Conservation (phyloP, 2,329 filamentous ascomycete genomes). For the Ophiognomonia clavigignenti-juglandacearum region DNA sequence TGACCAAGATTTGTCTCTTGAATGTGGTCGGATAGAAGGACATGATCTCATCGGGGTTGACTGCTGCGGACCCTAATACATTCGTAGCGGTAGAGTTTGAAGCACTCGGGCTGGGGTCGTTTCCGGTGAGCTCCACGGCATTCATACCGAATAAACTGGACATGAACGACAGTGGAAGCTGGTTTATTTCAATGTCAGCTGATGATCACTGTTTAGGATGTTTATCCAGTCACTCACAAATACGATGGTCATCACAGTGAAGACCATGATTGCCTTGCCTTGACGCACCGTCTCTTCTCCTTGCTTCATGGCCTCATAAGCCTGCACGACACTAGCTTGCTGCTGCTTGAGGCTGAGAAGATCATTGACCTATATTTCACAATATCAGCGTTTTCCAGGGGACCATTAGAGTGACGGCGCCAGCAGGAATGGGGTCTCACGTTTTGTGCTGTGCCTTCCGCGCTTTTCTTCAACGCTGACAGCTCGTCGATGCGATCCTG, state of each 20-base stretch:
- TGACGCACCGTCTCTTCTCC: slow-evolving; percentile 35
- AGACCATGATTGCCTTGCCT: slow-evolving; percentile 39
- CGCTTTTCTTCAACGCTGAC: too few species aligned
- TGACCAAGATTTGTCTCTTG: slow-evolving; percentile 12
- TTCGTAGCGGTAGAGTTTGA: neutral
- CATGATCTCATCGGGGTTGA: slow-evolving; percentile 5
- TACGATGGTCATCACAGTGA: slow-evolving; percentile 41
- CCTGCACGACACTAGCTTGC: slow-evolving; percentile 39
- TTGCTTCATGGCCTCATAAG: slow-evolving; percentile 34
- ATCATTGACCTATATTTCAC: slow-evolving; percentile 29
- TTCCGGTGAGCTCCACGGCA: slow-evolving; percentile 19
- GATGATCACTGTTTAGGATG: too few species aligned
- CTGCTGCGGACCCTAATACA: neutral
- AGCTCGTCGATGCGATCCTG: too few species aligned
- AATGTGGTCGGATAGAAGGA: slow-evolving; percentile 11
- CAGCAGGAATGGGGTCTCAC: too few species aligned
- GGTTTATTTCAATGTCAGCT: neutral
- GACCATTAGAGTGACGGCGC: too few species aligned
- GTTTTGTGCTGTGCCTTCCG: too few species aligned
- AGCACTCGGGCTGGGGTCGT: neutral
- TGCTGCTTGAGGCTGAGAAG: slow-evolving; percentile 40
- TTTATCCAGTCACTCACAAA: slow-evolving; percentile 29
- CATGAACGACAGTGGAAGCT: slow-evolving; percentile 34
- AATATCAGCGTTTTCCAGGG: neutral
- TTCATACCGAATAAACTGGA: slow-evolving; percentile 36